Conservation (phyloP, 768 basidiomycete genomes). For the Kwoniella sp. region DNA sequence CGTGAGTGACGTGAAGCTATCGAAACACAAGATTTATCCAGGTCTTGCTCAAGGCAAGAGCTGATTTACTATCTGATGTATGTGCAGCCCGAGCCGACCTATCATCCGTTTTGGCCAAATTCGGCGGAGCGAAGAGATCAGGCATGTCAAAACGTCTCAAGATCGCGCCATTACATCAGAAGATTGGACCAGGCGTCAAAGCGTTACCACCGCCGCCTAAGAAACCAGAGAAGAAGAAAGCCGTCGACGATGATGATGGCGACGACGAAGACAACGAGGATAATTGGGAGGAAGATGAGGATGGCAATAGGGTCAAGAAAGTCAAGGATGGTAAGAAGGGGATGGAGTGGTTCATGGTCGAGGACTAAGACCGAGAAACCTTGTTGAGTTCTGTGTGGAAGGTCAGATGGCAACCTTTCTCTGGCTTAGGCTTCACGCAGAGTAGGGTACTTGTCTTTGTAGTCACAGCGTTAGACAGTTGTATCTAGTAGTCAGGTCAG, state of each 20-base stretch:
- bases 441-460: no score
- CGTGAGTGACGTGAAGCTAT: slow-evolving; percentile 25
- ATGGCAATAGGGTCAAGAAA: slow-evolving; percentile 24
- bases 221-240: slow-evolving; percentile 47
- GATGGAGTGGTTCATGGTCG: slow-evolving; percentile 50
- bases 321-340: slow-evolving; percentile 30
- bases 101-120: slow-evolving; percentile 37
- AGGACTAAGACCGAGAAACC: slow-evolving; percentile 29
- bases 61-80: slow-evolving; percentile 7
- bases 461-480: no score
- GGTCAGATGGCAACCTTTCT: no score
- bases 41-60: neutral
- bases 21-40: neutral
- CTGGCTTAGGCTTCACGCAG: neutral
- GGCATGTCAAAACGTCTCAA: slow-evolving; percentile 43
- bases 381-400: no score
- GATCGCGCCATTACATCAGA: slow-evolving; percentile 45
- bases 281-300: slow-evolving; percentile 28
- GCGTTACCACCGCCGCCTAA: slow-evolving; percentile 45
- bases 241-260: slow-evolving; percentile 39
- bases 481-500: no score
- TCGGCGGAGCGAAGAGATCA: slow-evolving; percentile 33
- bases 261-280: slow-evolving; percentile 41
- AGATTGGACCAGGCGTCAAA: slow-evolving; percentile 48
- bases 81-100: slow-evolving; percentile 43